Conservation (phyloP, 345 rosid species). For the Gossypium mustelinum region DNA sequence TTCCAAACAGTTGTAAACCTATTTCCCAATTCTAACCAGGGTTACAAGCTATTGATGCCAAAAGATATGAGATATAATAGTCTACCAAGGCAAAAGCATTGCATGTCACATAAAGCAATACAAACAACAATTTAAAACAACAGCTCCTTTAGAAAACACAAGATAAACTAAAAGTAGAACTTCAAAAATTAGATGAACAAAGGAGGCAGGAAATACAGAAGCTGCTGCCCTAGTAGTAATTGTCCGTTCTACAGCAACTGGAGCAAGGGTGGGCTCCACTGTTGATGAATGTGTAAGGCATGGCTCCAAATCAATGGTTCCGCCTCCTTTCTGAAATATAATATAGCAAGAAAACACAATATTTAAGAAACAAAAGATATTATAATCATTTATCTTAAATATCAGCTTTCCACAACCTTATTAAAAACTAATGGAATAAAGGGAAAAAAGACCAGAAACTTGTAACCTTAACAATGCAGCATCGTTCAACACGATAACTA, state of each 20-base stretch:
- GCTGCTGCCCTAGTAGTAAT: conserved; percentile 99
- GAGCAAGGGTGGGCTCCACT: conserved; percentile 98
- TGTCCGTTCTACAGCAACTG: conserved; percentile 95
- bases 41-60: not conserved
- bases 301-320: conserved; percentile 89
- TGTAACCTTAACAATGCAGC: conserved; percentile 94
- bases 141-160: not conserved
- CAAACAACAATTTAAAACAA: not conserved
- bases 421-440: not conserved
- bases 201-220: conserved; percentile 50
- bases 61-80: not conserved
- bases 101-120: not conserved
- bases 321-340: conserved; percentile 90
- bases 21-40: not conserved
- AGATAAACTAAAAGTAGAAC: not conserved
- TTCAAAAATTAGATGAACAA: not conserved
- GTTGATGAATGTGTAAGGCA: conserved; percentile 92
- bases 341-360: conserved; percentile 3
- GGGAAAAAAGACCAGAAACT: conserved; percentile 12
- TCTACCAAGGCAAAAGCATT: not conserved
- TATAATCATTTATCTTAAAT: not conserved
- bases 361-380: not conserved
- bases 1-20: not conserved
- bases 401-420: not conserved
- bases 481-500: conserved; percentile 88